Percentiles rank a stretch among this genome's conserved stretches.
These are phyloP conservation scores for Cyberlindnera sargentensis DNA, from an alignment of 805 yeast species.

Conservation along the genomic window DNA sequence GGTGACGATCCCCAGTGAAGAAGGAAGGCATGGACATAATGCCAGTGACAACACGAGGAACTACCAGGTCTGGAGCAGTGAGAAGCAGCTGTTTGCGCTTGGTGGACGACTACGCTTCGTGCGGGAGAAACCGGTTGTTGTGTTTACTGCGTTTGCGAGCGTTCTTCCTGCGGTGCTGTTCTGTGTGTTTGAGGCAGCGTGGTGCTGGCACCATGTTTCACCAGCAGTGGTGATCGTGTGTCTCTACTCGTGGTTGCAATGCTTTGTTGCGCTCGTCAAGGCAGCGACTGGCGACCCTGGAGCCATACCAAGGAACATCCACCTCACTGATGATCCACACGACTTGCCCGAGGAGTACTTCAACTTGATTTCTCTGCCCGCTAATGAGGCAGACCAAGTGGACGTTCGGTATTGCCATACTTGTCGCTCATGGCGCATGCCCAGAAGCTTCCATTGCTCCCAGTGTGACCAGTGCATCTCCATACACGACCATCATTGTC, in stretches of 20 bases:
- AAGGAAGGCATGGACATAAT: background rate
- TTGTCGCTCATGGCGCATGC: conserved; percentile 72
- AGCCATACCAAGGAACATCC: conserved; percentile 55
- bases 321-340: conserved; percentile 36
- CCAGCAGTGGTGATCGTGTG: conserved; percentile 53
- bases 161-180: conserved; percentile 47
- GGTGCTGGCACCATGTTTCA: conserved; percentile 50
- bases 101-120: conserved; percentile 59
- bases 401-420: conserved; percentile 51
- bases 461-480: conserved; percentile 57
- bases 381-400: conserved; percentile 22
- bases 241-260: conserved; percentile 48
- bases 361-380: conserved; percentile 42
- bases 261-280: conserved; percentile 40
- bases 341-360: conserved; percentile 52
- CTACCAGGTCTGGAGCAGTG: conserved; percentile 36
- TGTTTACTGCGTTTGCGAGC: conserved; percentile 29
- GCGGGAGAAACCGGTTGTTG: conserved; percentile 32
- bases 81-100: conserved; percentile 42
- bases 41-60: conserved; percentile 19
- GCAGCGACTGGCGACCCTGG: conserved; percentile 69
- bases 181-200: conserved; percentile 42
- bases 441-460: conserved; percentile 69
- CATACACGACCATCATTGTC: conserved; percentile 33
- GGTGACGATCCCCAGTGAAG: conserved; percentile 12